A percentile compares a stretch with the other conserved stretches of the same genome.
Evolutionary conservation across 75 land plant species (phyloP).

Genomic region (Gnetum montanum): DNA sequence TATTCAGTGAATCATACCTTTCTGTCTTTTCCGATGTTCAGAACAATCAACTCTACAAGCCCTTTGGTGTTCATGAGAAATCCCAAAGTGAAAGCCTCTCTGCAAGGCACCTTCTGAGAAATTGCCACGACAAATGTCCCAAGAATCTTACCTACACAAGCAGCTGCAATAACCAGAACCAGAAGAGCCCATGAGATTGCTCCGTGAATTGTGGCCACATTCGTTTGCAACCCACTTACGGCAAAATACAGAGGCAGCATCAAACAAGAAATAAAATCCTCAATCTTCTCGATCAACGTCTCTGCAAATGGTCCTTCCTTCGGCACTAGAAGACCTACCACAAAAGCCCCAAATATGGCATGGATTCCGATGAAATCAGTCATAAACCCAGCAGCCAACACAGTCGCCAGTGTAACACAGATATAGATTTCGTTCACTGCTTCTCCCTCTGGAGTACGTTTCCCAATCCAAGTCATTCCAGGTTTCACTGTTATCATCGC

Average conservation of each 20-base stretch:
- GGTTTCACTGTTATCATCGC: slow-evolving; percentile 37
- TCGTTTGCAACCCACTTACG: slow-evolving; percentile 52
- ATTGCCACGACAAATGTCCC: slow-evolving; percentile 36
- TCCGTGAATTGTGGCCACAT: slow-evolving; percentile 32
- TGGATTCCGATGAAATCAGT: slow-evolving; percentile 43
- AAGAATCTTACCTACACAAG: slow-evolving; percentile 48
- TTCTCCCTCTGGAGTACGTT: slow-evolving; percentile 19
- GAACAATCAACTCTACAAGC: slow-evolving; percentile 64
- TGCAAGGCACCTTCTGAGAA: slow-evolving; percentile 10
- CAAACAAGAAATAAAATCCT: slow-evolving; percentile 45
- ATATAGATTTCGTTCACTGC: slow-evolving; percentile 37
- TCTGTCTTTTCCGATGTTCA: slow-evolving; percentile 60
- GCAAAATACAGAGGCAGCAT: slow-evolving; percentile 57
- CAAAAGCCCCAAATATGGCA: slow-evolving; percentile 32
- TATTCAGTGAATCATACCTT: slow-evolving; percentile 24
- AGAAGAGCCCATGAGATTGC: slow-evolving; percentile 30
- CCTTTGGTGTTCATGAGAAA: slow-evolving; percentile 74
- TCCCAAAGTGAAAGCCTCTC: slow-evolving; percentile 38
- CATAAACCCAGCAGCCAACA: slow-evolving; percentile 36
- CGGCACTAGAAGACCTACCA: slow-evolving; percentile 43
- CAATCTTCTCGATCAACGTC: slow-evolving; percentile 39
- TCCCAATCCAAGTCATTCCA: slow-evolving; percentile 25
- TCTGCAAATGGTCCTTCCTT: slow-evolving; percentile 42
- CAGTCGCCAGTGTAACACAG: slow-evolving; percentile 28
- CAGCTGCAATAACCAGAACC: slow-evolving; percentile 29